Conservation (phyloP, 108 stramenopile genomes). For the Nitzschia palea region DNA sequence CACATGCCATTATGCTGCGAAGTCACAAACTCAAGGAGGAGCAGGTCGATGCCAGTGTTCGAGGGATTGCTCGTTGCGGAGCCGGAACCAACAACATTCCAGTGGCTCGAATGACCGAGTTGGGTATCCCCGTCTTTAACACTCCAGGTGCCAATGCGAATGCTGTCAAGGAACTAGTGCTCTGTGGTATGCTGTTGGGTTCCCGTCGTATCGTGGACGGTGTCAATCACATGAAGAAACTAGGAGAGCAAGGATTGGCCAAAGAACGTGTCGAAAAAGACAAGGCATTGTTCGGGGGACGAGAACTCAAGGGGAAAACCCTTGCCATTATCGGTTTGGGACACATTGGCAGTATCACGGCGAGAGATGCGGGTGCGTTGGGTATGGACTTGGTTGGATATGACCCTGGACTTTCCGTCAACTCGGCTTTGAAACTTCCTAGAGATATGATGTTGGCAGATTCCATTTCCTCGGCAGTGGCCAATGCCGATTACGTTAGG, state of each 20-base stretch:
- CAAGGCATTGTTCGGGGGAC: conserved; percentile 77
- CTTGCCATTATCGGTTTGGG: conserved; percentile 84
- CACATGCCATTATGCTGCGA: conserved; percentile 67
- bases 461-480: conserved; percentile 58
- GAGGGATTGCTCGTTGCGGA: conserved; percentile 79
- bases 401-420: conserved; percentile 79
- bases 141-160: conserved; percentile 89
- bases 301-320: conserved; percentile 81
- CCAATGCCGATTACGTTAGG: conserved; percentile 76
- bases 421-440: conserved; percentile 64
- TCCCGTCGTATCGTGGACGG: conserved; percentile 69
- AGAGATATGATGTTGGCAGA: conserved; percentile 50
- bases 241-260: conserved; percentile 59
- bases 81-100: conserved; percentile 80
- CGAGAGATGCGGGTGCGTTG: conserved; percentile 58
- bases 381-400: conserved; percentile 74
- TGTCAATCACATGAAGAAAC: conserved; percentile 60
- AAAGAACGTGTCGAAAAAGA: conserved; percentile 75
- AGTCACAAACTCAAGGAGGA: conserved; percentile 68
- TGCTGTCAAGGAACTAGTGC: conserved; percentile 79
- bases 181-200: conserved; percentile 67
- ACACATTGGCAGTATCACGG: conserved; percentile 80
- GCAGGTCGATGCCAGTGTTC: conserved; percentile 48
- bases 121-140: conserved; percentile 87
- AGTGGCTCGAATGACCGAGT: conserved; percentile 72